phyloP scores from a whole-genome alignment of 306 rosid species.

The Arachis stenosperma region DNA sequence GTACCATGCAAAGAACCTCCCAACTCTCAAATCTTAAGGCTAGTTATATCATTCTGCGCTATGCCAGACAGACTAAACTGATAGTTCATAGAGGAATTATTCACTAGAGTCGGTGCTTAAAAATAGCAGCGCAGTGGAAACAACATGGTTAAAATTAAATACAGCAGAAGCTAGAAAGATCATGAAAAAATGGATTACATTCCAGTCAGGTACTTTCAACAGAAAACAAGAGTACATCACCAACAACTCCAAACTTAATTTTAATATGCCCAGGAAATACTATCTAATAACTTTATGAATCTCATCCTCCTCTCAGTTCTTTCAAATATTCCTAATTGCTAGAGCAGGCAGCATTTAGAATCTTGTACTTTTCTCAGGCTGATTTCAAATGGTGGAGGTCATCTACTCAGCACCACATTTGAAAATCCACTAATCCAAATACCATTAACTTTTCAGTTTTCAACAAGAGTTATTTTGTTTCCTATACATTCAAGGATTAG shows the following conservation, averaged over 20 bases:
- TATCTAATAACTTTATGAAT: conserved; percentile 15
- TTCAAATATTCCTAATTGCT: conserved; percentile 18
- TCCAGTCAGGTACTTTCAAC: conserved; percentile 6
- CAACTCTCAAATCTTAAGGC: conserved; percentile 13
- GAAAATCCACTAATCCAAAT: conserved; percentile 11
- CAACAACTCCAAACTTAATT: conserved; percentile 24
- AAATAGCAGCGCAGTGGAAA: background rate
- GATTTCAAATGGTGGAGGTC: background rate
- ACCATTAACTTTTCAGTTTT: background rate
- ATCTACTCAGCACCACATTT: background rate
- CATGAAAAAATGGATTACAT: conserved; percentile 12
- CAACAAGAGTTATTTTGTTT: background rate
- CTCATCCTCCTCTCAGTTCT: background rate
- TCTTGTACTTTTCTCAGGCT: conserved; percentile 10
- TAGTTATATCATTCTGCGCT: conserved; percentile 7
- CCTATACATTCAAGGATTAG: conserved; percentile 4
- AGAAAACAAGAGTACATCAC: conserved; percentile 9
- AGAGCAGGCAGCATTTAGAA: conserved; percentile 2
- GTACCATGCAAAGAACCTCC: conserved; percentile 17
- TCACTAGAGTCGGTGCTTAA: background rate
- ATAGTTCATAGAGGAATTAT: background rate
- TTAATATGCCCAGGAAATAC: background rate
- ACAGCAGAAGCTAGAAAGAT: background rate
- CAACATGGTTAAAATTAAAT: background rate
- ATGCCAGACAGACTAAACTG: background rate